Evolutionary conservation across 148 eudicot species (phyloP).

Genomic region (Rhododendron williamsianum): DNA sequence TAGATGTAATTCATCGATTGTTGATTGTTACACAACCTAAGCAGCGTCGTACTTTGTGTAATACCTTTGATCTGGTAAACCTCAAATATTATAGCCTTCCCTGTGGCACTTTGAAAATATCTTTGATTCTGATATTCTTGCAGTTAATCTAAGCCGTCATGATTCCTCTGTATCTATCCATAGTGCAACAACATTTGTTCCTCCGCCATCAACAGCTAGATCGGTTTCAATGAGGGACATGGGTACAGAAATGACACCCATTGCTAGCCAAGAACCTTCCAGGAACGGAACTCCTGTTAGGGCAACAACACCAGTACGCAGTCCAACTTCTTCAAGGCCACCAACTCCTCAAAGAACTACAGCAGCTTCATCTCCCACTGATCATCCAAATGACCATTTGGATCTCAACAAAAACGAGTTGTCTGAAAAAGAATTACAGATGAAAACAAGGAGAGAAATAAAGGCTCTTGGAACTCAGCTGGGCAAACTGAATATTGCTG

Average conservation of each 20-base stretch:
- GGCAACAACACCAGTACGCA: slow-evolving; percentile 60
- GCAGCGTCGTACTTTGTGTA: neutral
- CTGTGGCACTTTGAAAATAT: neutral
- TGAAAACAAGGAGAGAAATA: slow-evolving; percentile 60
- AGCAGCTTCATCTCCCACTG: slow-evolving; percentile 24
- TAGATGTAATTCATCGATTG: neutral
- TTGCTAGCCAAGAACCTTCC: slow-evolving; percentile 83
- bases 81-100: neutral
- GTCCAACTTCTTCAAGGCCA: slow-evolving; percentile 50
- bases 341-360: slow-evolving; percentile 46
- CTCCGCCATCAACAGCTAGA: slow-evolving; percentile 53
- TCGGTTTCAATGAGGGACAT: slow-evolving; percentile 79
- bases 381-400: slow-evolving; percentile 14
- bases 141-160: slow-evolving; percentile 49
- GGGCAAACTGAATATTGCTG: slow-evolving; percentile 55
- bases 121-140: slow-evolving; percentile 16
- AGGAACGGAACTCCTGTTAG: slow-evolving; percentile 72
- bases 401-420: slow-evolving; percentile 27
- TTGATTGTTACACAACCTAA: neutral
- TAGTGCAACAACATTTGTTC: slow-evolving; percentile 35
- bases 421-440: slow-evolving; percentile 54
- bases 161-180: slow-evolving; percentile 35
- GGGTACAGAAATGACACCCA: slow-evolving; percentile 87
- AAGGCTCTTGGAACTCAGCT: slow-evolving; percentile 59
- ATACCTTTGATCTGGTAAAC: neutral